Base-by-base conservation (phyloP, 768 basidiomycete genomes). In the Hygrocybe punicea region DNA sequence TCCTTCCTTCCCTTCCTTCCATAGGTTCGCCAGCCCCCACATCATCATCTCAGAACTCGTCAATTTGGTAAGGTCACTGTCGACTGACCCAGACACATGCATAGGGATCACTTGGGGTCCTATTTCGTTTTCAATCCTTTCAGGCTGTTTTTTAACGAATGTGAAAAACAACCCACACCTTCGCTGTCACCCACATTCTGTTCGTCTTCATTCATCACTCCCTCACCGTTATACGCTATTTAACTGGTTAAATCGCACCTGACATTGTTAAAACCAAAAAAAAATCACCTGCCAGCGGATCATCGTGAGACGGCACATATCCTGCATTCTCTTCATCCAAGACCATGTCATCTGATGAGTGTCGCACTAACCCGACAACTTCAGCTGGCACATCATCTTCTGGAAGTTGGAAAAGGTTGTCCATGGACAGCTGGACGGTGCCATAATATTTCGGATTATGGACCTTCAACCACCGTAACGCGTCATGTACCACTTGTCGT, bases 391-490 rank as follows among this genome's bases (percentile, higher is more conserved):
- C n/a, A n/a, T n/a, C n/a, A n/a, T n/a, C n/a, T n/a, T n/a, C 33
- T 21, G 0, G 65, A 61, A 65, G 51, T 16, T 16, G 1, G 7
- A 4, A 2, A 6, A 67, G 34, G 2, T 36, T 21, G 16, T 45
- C 50, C n/a, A 61, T 56, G n/a, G 48, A 46, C 2, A 73, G 66
- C 0, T 50, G 37, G 9, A 72, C 62, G 17, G 67, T 17, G 8
- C 25, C 19, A 44, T 72, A 73, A 46, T 68, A 72, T 4, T 63
- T 11, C 1, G 58, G 58, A 46, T 73, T 71, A 57, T 73, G 58
- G 0, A 3, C 34, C 54, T 71, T 70, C 53, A 74, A 52, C 70
- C 73, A 74, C 0, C 29, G 1, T 1, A 73, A 48, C 2, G 69
- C 70, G 1, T 65, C 57, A n/a, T 47, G 60, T 2, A 73, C 63